These are phyloP conservation scores for Chamaecrista fasciculata DNA, from an alignment of 306 rosid genomes.

Conservation along the genomic window DNA sequence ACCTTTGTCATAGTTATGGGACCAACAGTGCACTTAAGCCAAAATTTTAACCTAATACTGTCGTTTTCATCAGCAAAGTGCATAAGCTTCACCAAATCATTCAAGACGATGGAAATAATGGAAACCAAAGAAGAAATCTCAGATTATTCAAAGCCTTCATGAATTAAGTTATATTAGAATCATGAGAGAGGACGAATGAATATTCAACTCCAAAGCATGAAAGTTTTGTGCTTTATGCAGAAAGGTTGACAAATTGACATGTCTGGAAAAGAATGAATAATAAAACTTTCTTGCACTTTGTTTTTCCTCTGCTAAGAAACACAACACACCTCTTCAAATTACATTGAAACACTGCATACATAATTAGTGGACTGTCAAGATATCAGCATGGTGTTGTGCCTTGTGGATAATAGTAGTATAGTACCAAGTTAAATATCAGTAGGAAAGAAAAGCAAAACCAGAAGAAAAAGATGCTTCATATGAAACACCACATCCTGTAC, in stretches of 20 bases:
- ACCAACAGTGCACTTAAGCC: no score
- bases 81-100: neutral
- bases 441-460: neutral
- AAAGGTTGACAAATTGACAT: no score
- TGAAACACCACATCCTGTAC: slow-evolving; percentile 46
- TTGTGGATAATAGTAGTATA: no score
- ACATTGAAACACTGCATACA: no score
- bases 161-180: no score
- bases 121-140: neutral
- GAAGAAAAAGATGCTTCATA: slow-evolving; percentile 26
- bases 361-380: no score
- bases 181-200: no score
- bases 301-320: no score
- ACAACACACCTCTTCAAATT: no score
- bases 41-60: neutral
- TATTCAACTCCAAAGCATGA: neutral
- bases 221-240: neutral
- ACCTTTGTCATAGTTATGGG: no score
- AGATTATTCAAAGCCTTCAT: no score
- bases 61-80: neutral
- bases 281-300: neutral
- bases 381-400: no score
- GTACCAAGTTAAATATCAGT: slow-evolving; percentile 4
- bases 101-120: neutral
- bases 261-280: neutral